Evolutionary conservation across 371 early-diverging fungal species (phyloP), one percentile per base, ranked within the genome.

Genomic region (Blakeslea trispora): DNA sequence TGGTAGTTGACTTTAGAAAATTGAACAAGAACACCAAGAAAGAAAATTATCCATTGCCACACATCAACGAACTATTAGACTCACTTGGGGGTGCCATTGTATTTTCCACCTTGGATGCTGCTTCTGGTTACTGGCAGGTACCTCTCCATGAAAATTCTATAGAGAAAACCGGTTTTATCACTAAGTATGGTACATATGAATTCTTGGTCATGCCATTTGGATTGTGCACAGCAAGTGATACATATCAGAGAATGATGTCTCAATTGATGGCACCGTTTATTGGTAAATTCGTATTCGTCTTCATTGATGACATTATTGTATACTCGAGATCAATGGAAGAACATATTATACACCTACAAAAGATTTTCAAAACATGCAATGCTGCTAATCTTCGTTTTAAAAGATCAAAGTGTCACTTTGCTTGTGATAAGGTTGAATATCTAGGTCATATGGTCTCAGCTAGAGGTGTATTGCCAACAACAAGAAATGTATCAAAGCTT

Each of bases 131-230:
- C 47, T 59, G 71, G 53, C 78, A 73, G 31, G 41, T 85, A 0
- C 51, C 50, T 9, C 44, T 81, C n/a, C 10, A 22, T 2, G 19
- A 28, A 13, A 53, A 54, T 0, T 66, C 74, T 39, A 50, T 61
- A 5, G 44, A 60, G 11, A 79, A 84, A 24, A 84, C 85, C 0
- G 81, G 84, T 3, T 84, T 87, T 64, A 45, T 68, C 0, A 75
- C 80, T 0, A 45, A 64, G 3, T 61, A 50, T 18, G 81, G 82
- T 0, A 57, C 58, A 0, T 86, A 58, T 57, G 69, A 81, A 45
- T 82, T 59, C 49, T 14, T 52, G 5, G 77, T 79, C 0, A 74
- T 85, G 75, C 79, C 85, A 0, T 81, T 85, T 60, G 81, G 79
- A 0, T 57, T 79, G 19, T 56, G 48, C 0, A 75, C 71, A 43